Evolutionary conservation across 1,139 yeast species (phyloP), one percentile per base, ranked within the genome.

Genomic region (Candida glucosophila): DNA sequence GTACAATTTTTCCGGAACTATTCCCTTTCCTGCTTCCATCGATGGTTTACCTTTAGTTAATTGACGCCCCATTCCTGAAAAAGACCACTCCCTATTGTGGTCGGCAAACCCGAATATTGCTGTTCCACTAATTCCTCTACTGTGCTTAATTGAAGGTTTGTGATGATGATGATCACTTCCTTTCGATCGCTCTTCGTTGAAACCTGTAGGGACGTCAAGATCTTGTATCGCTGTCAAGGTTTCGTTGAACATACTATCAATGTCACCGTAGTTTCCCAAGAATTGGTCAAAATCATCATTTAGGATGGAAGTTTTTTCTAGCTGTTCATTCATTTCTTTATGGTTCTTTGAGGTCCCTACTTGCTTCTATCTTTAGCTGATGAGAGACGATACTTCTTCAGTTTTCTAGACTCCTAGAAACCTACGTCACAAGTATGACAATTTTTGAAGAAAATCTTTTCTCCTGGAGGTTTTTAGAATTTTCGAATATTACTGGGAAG

Each of bases 31-130:
- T 20, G 49, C 40, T 17, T 48, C 51, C 15, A 36, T 30, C 5
- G 41, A 35, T n/a, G n/a, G n/a, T n/a, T n/a, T n/a, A 12, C 58
- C 3, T 3, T 40, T 22, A 24, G 40, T 49, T 26, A 39, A 44
- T 4, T 45, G 25, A 25, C 44, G 50, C 4, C 52, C 43, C 5
- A 58, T 27, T 2, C 73, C 73, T 9, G 58, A 58, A 14, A 70
- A 49, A 1, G 73, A 63, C 14, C 73, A 44, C 17, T 65, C 73
- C 28, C 69, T 58, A 34, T 61, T 68, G 43, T 74, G 80, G 27
- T 65, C 69, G 3, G 59, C 50, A 36, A 67, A 73, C 1, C 81
- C 81, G 44, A 74, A 74, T 19, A 73, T 74, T 5, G 79, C 79
- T 2, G 81, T 73, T 6, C 80, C 81, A 49, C 77, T 70, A 16